These are phyloP conservation scores for Sicyos baderoa DNA, from an alignment of 306 rosid species.

Conservation along the genomic window DNA sequence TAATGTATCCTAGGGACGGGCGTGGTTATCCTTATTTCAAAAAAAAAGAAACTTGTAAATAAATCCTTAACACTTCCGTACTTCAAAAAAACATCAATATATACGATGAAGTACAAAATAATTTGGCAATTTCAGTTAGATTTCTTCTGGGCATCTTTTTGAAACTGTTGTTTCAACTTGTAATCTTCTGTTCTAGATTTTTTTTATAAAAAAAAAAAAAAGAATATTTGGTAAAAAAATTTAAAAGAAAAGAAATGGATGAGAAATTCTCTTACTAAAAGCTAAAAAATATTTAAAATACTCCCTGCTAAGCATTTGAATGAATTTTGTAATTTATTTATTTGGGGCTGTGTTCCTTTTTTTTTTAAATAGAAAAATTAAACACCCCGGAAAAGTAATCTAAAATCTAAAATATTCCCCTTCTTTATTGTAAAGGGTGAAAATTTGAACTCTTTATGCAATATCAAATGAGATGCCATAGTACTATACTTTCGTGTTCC, in stretches of 20 bases:
- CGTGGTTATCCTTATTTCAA: too few species aligned
- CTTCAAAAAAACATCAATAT: neutral
- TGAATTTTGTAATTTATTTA: neutral
- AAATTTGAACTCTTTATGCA: neutral
- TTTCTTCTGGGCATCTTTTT: constrained; percentile 4
- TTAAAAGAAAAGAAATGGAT: neutral
- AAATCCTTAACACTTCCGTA: too few species aligned
- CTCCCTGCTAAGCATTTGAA: neutral
- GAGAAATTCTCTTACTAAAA: neutral
- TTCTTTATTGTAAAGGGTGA: neutral
- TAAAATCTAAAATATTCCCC: neutral
- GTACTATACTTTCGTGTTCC: neutral
- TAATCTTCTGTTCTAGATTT: neutral
- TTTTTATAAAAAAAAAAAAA: too few species aligned
- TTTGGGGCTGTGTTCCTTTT: neutral
- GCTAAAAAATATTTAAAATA: neutral
- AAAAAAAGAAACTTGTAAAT: too few species aligned
- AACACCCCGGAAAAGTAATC: neutral
- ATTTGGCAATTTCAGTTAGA: neutral
- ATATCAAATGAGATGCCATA: neutral
- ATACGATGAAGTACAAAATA: neutral
- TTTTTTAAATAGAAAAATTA: too few species aligned
- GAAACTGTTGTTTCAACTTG: neutral
- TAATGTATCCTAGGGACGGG: too few species aligned
- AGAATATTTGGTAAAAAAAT: neutral